A percentile compares a stretch with the other conserved stretches of the same genome.
Conservation (phyloP, 129 eudicot species). For the Lactuca sativa region DNA sequence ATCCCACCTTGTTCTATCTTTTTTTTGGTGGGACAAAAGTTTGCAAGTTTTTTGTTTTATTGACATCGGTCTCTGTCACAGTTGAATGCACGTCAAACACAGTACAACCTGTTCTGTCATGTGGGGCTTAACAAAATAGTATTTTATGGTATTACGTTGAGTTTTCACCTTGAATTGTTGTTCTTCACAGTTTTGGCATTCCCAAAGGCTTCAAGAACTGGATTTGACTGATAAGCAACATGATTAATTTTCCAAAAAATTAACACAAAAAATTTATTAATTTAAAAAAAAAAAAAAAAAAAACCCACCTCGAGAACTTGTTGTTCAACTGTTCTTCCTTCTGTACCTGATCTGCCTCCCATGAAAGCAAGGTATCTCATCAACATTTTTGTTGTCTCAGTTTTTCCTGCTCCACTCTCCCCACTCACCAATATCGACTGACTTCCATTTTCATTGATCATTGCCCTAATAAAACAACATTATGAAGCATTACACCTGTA, state of each 20-base stretch:
- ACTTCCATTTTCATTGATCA: slow-evolving; percentile 82
- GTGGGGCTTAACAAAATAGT: neutral
- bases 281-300: neutral
- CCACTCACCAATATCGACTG: slow-evolving; percentile 91
- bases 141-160: slow-evolving; percentile 17
- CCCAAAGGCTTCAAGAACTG: slow-evolving; percentile 98
- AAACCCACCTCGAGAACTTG: slow-evolving; percentile 84
- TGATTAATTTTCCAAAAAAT: slow-evolving; percentile 9
- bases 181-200: slow-evolving; percentile 96
- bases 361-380: slow-evolving; percentile 93
- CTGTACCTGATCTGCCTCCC: slow-evolving; percentile 86
- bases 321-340: slow-evolving; percentile 91
- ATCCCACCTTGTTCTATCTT: neutral
- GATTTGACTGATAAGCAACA: slow-evolving; percentile 69
- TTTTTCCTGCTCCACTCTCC: slow-evolving; percentile 95
- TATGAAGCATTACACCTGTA: neutral
- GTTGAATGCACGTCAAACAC: neutral
- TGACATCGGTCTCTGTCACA: neutral
- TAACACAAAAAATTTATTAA: neutral
- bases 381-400: slow-evolving; percentile 90
- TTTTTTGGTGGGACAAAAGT: neutral
- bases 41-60: neutral
- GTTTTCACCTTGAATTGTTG: slow-evolving; percentile 87
- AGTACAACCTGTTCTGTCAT: no score
- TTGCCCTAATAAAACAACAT: slow-evolving; percentile 43